Base-by-base conservation (phyloP, 345 rosid species). In the Aethionema arabicum region DNA sequence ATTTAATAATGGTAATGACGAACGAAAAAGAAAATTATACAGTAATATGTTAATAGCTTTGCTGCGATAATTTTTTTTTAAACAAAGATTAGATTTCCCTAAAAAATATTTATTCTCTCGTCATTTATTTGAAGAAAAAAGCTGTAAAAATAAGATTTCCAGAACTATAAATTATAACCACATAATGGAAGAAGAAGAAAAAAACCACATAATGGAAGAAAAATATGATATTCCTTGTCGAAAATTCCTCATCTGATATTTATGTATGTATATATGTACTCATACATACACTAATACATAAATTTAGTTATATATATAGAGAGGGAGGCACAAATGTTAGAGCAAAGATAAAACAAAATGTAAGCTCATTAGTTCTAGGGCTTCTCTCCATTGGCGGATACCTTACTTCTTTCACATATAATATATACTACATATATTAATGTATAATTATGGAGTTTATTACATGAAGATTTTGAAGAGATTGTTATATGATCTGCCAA, bases 381-480 rank as follows among this genome's bases (percentile, higher is more conserved):
- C 78, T 61, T 58, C 87, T 78, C 82, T 79, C 83, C 78, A 39
- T 74, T 81, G 96, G 91, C 91, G 86, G 80, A 72, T 61, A 61
- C 32, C 2, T 39, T 4, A 37, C 4, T 48, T 29, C 44, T 33
- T 32, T 29, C 49, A 55, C 54, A 56, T 12, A 27, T 16, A 21
- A 21, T 21, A 65, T 15, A 56, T 36, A 54, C n/a, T 6, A 32
- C 8, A 54, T 6, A 44, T 33, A 35, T 35, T 6, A 8, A 39
- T 43, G 13, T 49, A 11, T 41, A 13, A 6, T 4, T n/a, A 14
- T 9, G 31, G 29, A 6, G 11, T 6, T 41, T 10, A 41, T 12
- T 44, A 16, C 36, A 12, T 3, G 37, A 36, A 55, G 0, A 39
- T 63, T 32, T 9, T 1, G 3, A 8, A n/a, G 38, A 36, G 32